Evolutionary conservation across 371 early-diverging fungal species (phyloP).

Genomic region (Syncephalastrum racemosum): DNA sequence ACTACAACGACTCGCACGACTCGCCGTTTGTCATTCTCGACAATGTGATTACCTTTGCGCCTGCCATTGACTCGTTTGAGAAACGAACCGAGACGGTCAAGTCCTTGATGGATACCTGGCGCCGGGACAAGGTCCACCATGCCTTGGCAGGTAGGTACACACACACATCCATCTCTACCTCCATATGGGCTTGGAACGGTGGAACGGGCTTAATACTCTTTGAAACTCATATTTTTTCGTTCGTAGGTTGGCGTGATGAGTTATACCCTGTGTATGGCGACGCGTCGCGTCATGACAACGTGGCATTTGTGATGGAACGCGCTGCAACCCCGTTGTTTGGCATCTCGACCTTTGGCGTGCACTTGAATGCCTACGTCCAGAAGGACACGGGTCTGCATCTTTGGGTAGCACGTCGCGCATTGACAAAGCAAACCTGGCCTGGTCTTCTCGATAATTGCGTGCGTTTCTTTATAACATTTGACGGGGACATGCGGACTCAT

Average conservation of each 20-base stretch:
- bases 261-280: slow-evolving; percentile 78
- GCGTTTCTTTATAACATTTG: slow-evolving; percentile 11
- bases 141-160: slow-evolving; percentile 23
- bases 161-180: too few relatives aligned
- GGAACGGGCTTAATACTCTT: neutral
- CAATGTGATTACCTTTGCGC: slow-evolving; percentile 21
- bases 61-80: slow-evolving; percentile 32
- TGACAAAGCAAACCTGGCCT: slow-evolving; percentile 86
- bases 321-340: slow-evolving; percentile 80
- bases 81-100: slow-evolving; percentile 38
- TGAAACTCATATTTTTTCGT: slow-evolving; percentile 2
- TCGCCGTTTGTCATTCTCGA: slow-evolving; percentile 34
- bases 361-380: slow-evolving; percentile 75
- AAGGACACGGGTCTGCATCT: slow-evolving; percentile 55
- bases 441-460: slow-evolving; percentile 85
- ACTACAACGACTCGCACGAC: slow-evolving; percentile 25
- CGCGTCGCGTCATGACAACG: slow-evolving; percentile 25
- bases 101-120: slow-evolving; percentile 43
- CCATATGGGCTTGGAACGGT: neutral
- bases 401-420: slow-evolving; percentile 85
- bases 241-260: slow-evolving; percentile 60
- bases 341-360: slow-evolving; percentile 76
- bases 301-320: slow-evolving; percentile 78
- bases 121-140: slow-evolving; percentile 25
- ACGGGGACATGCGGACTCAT: neutral